Evolutionary conservation across 2,329 filamentous ascomycete species (phyloP).

Genomic region (Calonectria hawksworthii): DNA sequence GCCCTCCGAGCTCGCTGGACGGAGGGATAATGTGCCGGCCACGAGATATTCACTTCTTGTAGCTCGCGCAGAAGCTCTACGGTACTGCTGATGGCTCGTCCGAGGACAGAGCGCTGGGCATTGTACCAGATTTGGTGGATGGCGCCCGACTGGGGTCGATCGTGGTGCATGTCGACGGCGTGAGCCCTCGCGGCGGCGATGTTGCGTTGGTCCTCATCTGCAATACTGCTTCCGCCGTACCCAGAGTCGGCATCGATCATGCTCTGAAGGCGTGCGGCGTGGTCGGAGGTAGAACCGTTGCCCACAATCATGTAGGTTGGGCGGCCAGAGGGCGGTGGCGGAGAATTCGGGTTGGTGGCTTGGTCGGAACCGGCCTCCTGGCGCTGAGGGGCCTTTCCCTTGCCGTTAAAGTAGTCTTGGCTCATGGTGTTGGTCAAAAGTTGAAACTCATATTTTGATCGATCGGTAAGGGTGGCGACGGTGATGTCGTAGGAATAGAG

Average conservation of each 20-base stretch:
- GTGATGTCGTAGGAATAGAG: slow-evolving; percentile 36
- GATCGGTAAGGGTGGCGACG: slow-evolving; percentile 29
- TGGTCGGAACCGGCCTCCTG: slow-evolving; percentile 46
- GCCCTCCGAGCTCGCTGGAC: slow-evolving; percentile 73
- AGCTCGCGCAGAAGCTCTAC: slow-evolving; percentile 87
- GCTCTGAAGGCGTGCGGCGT: slow-evolving; percentile 83
- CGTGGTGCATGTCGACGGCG: slow-evolving; percentile 60
- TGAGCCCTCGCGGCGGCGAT: slow-evolving; percentile 62
- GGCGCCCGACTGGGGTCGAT: slow-evolving; percentile 77
- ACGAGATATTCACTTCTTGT: slow-evolving; percentile 89
- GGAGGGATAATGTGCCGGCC: slow-evolving; percentile 96
- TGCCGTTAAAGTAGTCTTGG: slow-evolving; percentile 69
- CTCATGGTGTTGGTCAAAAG: slow-evolving; percentile 63
- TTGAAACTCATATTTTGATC: slow-evolving; percentile 52
- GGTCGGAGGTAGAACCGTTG: slow-evolving; percentile 83
- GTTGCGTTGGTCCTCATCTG: slow-evolving; percentile 69
- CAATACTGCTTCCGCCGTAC: slow-evolving; percentile 88
- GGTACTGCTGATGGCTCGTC: slow-evolving; percentile 87
- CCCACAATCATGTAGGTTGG: slow-evolving; percentile 92
- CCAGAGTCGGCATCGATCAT: slow-evolving; percentile 91
- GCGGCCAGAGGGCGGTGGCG: slow-evolving; percentile 48
- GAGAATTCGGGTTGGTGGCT: slow-evolving; percentile 45
- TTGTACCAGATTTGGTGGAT: slow-evolving; percentile 97
- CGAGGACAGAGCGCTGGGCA: slow-evolving; percentile 88
- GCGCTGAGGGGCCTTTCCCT: slow-evolving; percentile 63